phyloP scores from a whole-genome alignment of 2,329 filamentous ascomycete genomes.

The Chrysoporthe puriensis region DNA sequence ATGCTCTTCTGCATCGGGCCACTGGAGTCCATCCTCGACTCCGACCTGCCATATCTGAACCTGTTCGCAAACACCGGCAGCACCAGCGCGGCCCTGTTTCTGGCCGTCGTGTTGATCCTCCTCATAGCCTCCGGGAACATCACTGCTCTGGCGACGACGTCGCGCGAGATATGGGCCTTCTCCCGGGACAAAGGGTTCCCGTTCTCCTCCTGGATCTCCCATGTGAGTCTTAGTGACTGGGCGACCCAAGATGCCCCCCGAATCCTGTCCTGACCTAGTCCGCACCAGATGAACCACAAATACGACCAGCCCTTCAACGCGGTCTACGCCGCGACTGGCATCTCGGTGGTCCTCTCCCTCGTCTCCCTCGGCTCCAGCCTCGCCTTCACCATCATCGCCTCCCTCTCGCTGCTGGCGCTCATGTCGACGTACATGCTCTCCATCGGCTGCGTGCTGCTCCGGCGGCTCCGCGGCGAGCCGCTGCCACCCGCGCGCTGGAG shows the following conservation, averaged over 20 bases:
- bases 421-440: constrained; percentile 40
- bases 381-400: constrained; percentile 42
- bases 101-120: constrained; percentile 20
- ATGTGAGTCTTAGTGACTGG: not conserved
- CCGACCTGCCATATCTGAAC: constrained; percentile 25
- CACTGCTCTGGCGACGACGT: constrained; percentile 25
- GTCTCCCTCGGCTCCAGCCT: constrained; percentile 40
- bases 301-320: constrained; percentile 39
- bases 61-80: constrained; percentile 24
- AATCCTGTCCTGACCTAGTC: not conserved
- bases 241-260: no score
- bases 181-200: constrained; percentile 26
- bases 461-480: constrained; percentile 38
- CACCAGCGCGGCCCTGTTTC: constrained; percentile 17
- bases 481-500: constrained; percentile 42
- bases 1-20: constrained; percentile 25
- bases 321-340: constrained; percentile 36
- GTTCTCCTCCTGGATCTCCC: constrained; percentile 22
- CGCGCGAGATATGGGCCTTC: constrained; percentile 27
- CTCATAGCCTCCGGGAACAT: constrained; percentile 23
- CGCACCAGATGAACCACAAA: constrained; percentile 21
- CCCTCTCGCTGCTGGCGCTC: constrained; percentile 38
- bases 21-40: constrained; percentile 19
- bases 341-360: constrained; percentile 38
- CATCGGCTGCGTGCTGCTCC: constrained; percentile 39